phyloP scores from a whole-genome alignment of 768 basidiomycete genomes.

The Boletellus emodensis region DNA sequence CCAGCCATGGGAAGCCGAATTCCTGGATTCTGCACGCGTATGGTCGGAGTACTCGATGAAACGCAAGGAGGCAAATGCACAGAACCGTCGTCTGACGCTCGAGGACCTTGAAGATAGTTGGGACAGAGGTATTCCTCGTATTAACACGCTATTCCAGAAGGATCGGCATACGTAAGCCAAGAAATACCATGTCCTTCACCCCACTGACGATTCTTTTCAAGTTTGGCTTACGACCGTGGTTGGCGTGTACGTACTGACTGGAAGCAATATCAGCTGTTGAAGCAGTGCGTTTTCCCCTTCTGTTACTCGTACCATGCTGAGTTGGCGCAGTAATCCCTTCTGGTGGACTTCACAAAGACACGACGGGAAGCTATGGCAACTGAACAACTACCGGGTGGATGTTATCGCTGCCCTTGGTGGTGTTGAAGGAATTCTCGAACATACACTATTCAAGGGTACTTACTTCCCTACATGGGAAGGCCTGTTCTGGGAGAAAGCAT shows the following conservation, averaged over 20 bases:
- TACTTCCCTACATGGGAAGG: slow-evolving; percentile 98
- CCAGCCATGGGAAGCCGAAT: slow-evolving; percentile 97
- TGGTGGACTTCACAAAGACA: slow-evolving; percentile 99
- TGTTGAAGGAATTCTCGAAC: slow-evolving; percentile 95
- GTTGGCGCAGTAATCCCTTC: slow-evolving; percentile 78
- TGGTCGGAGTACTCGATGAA: slow-evolving; percentile 99
- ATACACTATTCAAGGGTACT: slow-evolving; percentile 96
- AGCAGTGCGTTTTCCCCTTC: slow-evolving; percentile 56
- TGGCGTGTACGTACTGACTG: slow-evolving; percentile 98
- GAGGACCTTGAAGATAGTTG: slow-evolving; percentile 98
- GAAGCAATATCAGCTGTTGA: slow-evolving; percentile 94
- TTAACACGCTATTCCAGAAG: slow-evolving; percentile 99
- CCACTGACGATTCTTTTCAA: slow-evolving; percentile 23
- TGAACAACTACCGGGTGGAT: slow-evolving; percentile 98
- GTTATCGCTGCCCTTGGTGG: slow-evolving; percentile 97
- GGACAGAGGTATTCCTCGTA: slow-evolving; percentile 98
- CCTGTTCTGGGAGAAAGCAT: slow-evolving; percentile 98
- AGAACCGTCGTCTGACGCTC: slow-evolving; percentile 92
- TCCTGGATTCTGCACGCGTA: slow-evolving; percentile 95
- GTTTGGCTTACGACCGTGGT: slow-evolving; percentile 95
- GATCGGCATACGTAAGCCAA: slow-evolving; percentile 80
- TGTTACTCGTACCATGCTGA: slow-evolving; percentile 7
- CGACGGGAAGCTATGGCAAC: slow-evolving; percentile 93
- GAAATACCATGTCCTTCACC: not conserved
- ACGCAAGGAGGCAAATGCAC: slow-evolving; percentile 98